Conservation (phyloP, 2,329 filamentous ascomycete species). For the Sporothrix euskadiensis region DNA sequence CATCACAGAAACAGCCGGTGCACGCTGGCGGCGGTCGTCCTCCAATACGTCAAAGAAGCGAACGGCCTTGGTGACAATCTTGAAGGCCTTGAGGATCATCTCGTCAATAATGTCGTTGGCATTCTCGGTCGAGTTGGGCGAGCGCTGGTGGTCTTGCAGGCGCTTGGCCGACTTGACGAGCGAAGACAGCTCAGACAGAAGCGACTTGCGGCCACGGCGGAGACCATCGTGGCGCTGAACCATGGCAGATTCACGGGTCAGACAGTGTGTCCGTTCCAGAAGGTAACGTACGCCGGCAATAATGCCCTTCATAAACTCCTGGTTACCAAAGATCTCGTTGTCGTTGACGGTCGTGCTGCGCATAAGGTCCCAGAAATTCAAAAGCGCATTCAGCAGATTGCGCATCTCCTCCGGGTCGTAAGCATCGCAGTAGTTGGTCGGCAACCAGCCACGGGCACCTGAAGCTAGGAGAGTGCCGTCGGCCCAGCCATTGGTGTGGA, state of each 20-base stretch:
- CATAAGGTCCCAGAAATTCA: constrained; percentile 90
- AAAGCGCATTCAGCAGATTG: constrained; percentile 78
- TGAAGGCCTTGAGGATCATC: constrained; percentile 91
- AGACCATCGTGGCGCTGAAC: constrained; percentile 75
- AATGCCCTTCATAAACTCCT: constrained; percentile 91
- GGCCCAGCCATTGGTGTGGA: constrained; percentile 98
- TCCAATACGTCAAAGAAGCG: constrained; percentile 85
- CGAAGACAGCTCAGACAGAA: constrained; percentile 85
- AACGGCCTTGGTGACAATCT: constrained; percentile 87
- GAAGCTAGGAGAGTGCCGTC: constrained; percentile 88
- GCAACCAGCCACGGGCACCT: constrained; percentile 89
- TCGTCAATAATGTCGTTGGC: constrained; percentile 82
- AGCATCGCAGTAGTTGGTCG: constrained; percentile 95
- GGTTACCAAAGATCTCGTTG: constrained; percentile 77
- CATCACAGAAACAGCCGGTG: constrained; percentile 59
- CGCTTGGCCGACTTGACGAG: constrained; percentile 87
- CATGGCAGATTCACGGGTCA: constrained; percentile 76
- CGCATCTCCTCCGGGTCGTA: constrained; percentile 89
- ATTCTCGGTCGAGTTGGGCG: constrained; percentile 52
- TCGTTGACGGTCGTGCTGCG: constrained; percentile 75
- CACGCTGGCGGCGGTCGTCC: constrained; percentile 56
- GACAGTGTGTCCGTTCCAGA: constrained; percentile 81
- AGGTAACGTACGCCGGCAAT: constrained; percentile 91
- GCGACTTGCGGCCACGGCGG: constrained; percentile 77
- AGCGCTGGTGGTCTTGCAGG: constrained; percentile 70